A percentile compares a stretch with the other conserved stretches of the same genome.
These are phyloP conservation scores for Linnemannia elongata DNA, from an alignment of 192 early-diverging fungal species.

Conservation along the genomic window DNA sequence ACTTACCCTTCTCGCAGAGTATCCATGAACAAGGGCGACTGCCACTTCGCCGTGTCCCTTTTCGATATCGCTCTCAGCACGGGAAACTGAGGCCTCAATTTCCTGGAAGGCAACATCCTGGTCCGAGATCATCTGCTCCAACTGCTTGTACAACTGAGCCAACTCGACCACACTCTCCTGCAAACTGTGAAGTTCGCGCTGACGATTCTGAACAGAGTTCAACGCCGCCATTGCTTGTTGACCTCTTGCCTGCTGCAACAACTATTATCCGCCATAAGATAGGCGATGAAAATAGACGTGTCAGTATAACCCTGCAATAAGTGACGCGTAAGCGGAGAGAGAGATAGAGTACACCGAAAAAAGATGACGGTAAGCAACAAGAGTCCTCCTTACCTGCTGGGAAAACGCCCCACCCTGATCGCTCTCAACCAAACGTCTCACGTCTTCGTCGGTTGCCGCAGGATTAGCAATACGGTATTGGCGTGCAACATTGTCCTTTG, in stretches of 20 bases:
- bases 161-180: constrained; percentile 49
- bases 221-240: constrained; percentile 39
- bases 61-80: constrained; percentile 35
- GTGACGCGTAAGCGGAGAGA: not conserved
- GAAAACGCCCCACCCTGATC: constrained; percentile 42
- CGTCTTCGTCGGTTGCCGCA: constrained; percentile 42
- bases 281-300: not conserved
- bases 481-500: constrained; percentile 39
- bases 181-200: constrained; percentile 31
- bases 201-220: constrained; percentile 45
- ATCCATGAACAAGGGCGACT: constrained; percentile 5
- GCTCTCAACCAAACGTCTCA: constrained; percentile 21
- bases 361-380: not conserved
- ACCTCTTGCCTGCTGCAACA: constrained; percentile 45
- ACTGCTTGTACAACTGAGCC: constrained; percentile 29
- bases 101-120: constrained; percentile 43
- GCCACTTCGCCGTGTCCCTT: constrained; percentile 28
- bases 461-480: constrained; percentile 52
- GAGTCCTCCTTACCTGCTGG: constrained; percentile 32
- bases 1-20: constrained; percentile 38
- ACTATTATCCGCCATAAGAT: not conserved
- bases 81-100: constrained; percentile 33
- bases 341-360: not conserved
- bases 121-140: constrained; percentile 47
- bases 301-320: not conserved